Percentiles rank a stretch among this genome's conserved stretches.
Conservation (phyloP, 2,329 filamentous ascomycete species). For the Mycosphaerelloides madeirae region DNA sequence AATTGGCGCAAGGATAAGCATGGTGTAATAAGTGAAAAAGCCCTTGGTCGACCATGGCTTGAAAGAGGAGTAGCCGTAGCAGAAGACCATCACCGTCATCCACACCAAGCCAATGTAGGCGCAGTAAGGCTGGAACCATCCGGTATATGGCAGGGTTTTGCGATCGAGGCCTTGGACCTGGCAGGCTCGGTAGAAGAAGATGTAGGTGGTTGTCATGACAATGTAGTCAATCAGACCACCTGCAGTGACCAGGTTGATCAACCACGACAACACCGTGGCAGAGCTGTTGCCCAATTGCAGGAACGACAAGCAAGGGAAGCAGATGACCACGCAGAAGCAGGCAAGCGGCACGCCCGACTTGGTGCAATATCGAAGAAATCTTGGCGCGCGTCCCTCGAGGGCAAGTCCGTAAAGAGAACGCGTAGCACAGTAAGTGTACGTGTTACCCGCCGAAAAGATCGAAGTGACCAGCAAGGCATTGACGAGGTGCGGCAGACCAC, state of each 20-base stretch:
- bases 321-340: constrained; percentile 46
- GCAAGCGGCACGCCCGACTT: constrained; percentile 57
- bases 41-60: constrained; percentile 38
- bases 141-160: constrained; percentile 52
- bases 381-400: constrained; percentile 49
- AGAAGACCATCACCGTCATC: constrained; percentile 35
- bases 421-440: constrained; percentile 49
- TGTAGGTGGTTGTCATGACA: constrained; percentile 53
- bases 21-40: constrained; percentile 50
- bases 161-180: constrained; percentile 50
- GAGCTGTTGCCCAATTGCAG: constrained; percentile 26
- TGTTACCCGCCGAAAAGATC: constrained; percentile 52
- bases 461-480: constrained; percentile 41
- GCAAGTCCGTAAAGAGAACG: constrained; percentile 50
- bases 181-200: constrained; percentile 52
- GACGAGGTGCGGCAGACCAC: constrained; percentile 36
- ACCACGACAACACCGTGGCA: constrained; percentile 30
- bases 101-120: constrained; percentile 30
- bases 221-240: constrained; percentile 60
- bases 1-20: constrained; percentile 51
- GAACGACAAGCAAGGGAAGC: constrained; percentile 31
- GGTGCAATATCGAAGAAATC: constrained; percentile 54
- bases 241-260: constrained; percentile 52
- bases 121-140: constrained; percentile 52
- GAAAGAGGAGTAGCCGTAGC: constrained; percentile 53